A percentile compares a stretch with the other conserved stretches of the same genome.
Conservation (phyloP, 139 green algal genomes). For the Tetraselmis striata region DNA sequence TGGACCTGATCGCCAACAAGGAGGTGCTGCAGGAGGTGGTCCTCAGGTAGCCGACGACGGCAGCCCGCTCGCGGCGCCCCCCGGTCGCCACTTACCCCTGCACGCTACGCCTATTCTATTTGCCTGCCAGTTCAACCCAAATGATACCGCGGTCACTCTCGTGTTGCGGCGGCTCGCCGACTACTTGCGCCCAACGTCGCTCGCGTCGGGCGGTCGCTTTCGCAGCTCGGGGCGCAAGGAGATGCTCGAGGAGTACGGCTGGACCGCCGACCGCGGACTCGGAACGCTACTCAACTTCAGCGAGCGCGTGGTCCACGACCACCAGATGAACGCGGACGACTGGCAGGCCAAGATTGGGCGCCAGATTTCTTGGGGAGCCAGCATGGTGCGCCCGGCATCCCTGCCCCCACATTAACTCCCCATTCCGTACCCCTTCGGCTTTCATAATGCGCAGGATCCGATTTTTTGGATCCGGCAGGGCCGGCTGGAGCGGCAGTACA, state of each 20-base stretch:
- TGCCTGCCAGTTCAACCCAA: too few relatives aligned
- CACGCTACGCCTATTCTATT: too few relatives aligned
- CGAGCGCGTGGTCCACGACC: background rate
- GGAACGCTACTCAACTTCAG: conserved; percentile 22
- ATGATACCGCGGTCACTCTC: too few relatives aligned
- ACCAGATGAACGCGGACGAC: background rate
- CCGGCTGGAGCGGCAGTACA: too few relatives aligned
- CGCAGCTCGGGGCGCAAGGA: background rate
- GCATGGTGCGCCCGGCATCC: background rate
- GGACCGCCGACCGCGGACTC: conserved; percentile 8
- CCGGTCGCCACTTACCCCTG: too few relatives aligned
- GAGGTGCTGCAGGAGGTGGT: background rate
- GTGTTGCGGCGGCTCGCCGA: too few relatives aligned
- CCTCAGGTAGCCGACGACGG: background rate
- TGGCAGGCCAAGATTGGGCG: background rate
- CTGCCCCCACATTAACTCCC: too few relatives aligned
- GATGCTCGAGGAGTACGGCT: conserved; percentile 12
- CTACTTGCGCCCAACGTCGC: too few relatives aligned
- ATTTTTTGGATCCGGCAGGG: too few relatives aligned
- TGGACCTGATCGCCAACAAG: conserved; percentile 1
- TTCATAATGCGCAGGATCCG: too few relatives aligned
- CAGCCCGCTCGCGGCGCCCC: too few relatives aligned
- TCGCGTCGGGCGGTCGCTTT: too few relatives aligned
- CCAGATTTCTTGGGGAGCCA: background rate
- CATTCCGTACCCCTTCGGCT: background rate